phyloP scores from a whole-genome alignment of 768 basidiomycete genomes.

The Asterophora parasitica region DNA sequence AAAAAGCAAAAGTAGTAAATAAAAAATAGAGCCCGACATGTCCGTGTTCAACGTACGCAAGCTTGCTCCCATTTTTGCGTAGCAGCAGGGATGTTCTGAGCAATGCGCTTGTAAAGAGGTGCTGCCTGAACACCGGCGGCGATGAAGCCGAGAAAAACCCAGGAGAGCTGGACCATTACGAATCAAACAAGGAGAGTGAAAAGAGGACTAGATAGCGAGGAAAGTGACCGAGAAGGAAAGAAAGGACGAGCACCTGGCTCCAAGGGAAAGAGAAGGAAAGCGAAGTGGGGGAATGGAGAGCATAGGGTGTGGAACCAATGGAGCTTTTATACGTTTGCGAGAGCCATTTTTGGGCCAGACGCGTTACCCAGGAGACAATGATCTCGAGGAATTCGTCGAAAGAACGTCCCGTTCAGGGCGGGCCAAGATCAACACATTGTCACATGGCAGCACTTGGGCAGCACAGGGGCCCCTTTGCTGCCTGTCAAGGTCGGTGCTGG shows the following conservation, averaged over 20 bases:
- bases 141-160: constrained; percentile 28
- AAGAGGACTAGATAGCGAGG: constrained; percentile 4
- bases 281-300: constrained; percentile 7
- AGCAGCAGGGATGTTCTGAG: constrained; percentile 36
- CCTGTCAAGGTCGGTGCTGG: too few relatives aligned
- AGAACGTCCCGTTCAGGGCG: background rate
- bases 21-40: background rate
- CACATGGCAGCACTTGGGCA: too few relatives aligned
- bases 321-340: background rate
- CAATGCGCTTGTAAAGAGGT: constrained; percentile 42
- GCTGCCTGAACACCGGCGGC: constrained; percentile 28
- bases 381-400: too few relatives aligned
- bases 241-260: constrained; percentile 27
- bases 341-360: background rate
- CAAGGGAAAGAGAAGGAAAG: constrained; percentile 15
- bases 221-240: constrained; percentile 12
- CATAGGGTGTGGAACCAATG: background rate
- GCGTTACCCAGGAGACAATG: constrained; percentile 5
- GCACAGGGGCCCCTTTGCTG: background rate
- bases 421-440: background rate
- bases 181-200: constrained; percentile 11
- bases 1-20: background rate
- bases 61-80: constrained; percentile 42
- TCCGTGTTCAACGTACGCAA: constrained; percentile 34
- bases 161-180: constrained; percentile 29